These are phyloP conservation scores for Meira nashicola DNA, from an alignment of 1,284 basidiomycete species.

Conservation along the genomic window DNA sequence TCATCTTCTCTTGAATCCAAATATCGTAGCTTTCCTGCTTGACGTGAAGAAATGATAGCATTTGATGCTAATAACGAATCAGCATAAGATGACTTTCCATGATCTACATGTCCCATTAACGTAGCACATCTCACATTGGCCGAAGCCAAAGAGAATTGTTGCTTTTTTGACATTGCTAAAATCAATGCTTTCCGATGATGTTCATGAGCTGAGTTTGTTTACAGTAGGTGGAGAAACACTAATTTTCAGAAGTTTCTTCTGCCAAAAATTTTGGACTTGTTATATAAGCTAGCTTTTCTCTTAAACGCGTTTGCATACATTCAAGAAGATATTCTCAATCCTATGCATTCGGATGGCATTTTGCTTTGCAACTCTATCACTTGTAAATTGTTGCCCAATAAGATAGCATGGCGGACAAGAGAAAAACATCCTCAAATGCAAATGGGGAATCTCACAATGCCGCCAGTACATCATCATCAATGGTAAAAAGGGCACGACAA, in stretches of 20 bases:
- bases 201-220: not conserved
- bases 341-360: no score
- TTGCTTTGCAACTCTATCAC: not conserved
- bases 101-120: conserved; percentile 52
- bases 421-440: conserved; percentile 32
- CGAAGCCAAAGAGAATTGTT: conserved; percentile 20
- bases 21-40: conserved; percentile 95
- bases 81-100: conserved; percentile 65
- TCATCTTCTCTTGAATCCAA: conserved; percentile 95
- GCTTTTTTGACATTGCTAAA: not conserved
- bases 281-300: not conserved
- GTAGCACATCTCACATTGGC: conserved; percentile 51
- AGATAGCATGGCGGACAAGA: conserved; percentile 41
- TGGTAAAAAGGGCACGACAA: conserved; percentile 37
- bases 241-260: not conserved
- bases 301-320: not conserved
- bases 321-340: no score
- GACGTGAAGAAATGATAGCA: conserved; percentile 88
- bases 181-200: not conserved
- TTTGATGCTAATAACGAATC: conserved; percentile 93
- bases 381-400: not conserved
- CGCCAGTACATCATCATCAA: conserved; percentile 17
- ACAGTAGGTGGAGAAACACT: not conserved
- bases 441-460: conserved; percentile 20
- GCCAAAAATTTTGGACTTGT: not conserved